These are phyloP conservation scores for Pseudocercospora macadamiae DNA, from an alignment of 2,329 filamentous ascomycete genomes.

Conservation along the genomic window DNA sequence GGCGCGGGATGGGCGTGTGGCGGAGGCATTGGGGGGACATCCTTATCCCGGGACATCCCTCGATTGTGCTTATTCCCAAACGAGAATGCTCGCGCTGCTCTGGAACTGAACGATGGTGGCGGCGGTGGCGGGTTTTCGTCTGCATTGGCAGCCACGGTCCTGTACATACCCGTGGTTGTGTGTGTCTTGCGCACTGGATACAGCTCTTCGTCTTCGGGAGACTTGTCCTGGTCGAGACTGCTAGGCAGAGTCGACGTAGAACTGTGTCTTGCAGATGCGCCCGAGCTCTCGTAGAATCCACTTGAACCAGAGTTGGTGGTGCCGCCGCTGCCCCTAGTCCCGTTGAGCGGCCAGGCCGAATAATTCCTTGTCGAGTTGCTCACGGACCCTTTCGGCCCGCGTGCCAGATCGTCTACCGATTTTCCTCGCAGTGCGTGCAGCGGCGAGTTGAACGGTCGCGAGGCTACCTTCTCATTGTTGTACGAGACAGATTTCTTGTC, in stretches of 20 bases:
- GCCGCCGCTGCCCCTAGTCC: conserved; percentile 51
- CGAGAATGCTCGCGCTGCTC: conserved; percentile 57
- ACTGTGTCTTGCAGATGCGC: conserved; percentile 55
- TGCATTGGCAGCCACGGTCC: conserved; percentile 46
- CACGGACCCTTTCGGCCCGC: conserved; percentile 25
- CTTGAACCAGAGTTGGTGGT: conserved; percentile 53
- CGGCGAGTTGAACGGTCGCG: conserved; percentile 41
- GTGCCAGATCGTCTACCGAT: conserved; percentile 38
- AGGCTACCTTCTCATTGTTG: conserved; percentile 34
- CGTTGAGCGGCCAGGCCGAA: conserved; percentile 35
- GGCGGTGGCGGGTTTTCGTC: conserved; percentile 36
- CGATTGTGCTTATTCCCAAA: conserved; percentile 45
- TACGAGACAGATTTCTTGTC: conserved; percentile 45
- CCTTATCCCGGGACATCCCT: conserved; percentile 20
- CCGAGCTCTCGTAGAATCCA: conserved; percentile 45
- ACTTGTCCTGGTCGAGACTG: conserved; percentile 51
- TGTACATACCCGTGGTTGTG: conserved; percentile 42
- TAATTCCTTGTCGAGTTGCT: conserved; percentile 16
- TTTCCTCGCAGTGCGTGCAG: conserved; percentile 37
- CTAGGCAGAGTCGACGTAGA: conserved; percentile 60
- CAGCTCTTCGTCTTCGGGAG: conserved; percentile 38
- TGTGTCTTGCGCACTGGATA: conserved; percentile 40
- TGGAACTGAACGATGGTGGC: conserved; percentile 40
- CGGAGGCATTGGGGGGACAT: conserved; percentile 26
- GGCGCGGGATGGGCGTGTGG: conserved; percentile 10